Evolutionary conservation across 495 filamentous ascomycete genomes (phyloP).

Genomic region (Endocarpon pusillum): DNA sequence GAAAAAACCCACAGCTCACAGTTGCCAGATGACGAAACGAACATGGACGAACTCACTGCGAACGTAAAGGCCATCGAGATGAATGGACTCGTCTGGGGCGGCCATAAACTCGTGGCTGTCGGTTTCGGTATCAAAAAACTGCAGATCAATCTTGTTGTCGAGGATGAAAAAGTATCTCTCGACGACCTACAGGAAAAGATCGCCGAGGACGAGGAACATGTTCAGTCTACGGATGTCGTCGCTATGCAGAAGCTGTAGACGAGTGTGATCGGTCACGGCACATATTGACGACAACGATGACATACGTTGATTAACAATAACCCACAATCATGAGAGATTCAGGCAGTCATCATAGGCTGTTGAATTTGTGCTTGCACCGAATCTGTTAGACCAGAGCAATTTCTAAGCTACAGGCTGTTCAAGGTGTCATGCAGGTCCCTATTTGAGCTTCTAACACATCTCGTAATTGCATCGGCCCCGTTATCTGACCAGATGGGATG

Average conservation of each 20-base stretch:
- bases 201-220: constrained; percentile 82
- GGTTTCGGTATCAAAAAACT: constrained; percentile 99
- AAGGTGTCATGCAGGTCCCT: too few species aligned
- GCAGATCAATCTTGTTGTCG: constrained; percentile 93
- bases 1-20: constrained; percentile 1
- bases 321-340: too few species aligned
- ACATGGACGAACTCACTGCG: constrained; percentile 65
- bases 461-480: too few species aligned
- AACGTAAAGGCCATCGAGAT: constrained; percentile 73
- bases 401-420: too few species aligned
- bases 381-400: too few species aligned
- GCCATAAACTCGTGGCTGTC: constrained; percentile 72
- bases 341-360: too few species aligned
- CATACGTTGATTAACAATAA: too few species aligned
- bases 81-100: constrained; percentile 95
- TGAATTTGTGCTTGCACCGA: too few species aligned
- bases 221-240: constrained; percentile 87
- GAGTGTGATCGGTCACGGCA: background rate
- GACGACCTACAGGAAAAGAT: constrained; percentile 80
- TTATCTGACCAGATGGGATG: too few species aligned
- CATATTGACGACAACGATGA: too few species aligned
- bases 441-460: too few species aligned
- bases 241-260: constrained; percentile 87
- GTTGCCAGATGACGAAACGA: constrained; percentile 70
- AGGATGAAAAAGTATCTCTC: constrained; percentile 88